Evolutionary conservation across 352 stramenopile genomes (phyloP).

Genomic region (Phytophthora vignae): DNA sequence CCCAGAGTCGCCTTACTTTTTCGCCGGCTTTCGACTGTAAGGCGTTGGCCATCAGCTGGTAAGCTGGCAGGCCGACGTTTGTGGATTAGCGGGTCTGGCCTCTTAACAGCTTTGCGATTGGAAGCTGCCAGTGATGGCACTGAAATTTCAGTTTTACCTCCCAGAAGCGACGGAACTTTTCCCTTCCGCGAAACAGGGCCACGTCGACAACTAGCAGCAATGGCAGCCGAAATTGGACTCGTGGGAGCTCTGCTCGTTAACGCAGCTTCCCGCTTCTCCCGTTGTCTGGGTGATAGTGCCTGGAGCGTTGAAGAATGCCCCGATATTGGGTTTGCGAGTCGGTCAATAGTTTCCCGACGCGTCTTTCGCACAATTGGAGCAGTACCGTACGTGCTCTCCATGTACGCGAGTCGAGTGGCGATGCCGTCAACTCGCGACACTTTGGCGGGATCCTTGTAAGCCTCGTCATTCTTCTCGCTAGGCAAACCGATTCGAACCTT

Average conservation of each 20-base stretch:
- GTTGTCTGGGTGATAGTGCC: conserved; percentile 62
- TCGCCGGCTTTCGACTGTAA: not conserved
- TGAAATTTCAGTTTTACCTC: conserved; percentile 3
- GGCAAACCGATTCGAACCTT: not conserved
- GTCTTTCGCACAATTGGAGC: conserved; percentile 49
- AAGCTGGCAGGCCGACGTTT: conserved; percentile 16
- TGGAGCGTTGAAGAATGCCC: conserved; percentile 71
- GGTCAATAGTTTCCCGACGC: conserved; percentile 65
- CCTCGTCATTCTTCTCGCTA: conserved; percentile 6
- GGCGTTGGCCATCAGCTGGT: not conserved
- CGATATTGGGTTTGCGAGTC: conserved; percentile 76
- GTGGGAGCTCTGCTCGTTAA: conserved; percentile 18
- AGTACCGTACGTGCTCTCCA: conserved; percentile 76
- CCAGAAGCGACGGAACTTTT: conserved; percentile 1
- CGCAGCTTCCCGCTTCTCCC: conserved; percentile 56
- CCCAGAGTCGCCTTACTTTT: conserved; percentile 19
- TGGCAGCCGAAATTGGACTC: conserved; percentile 26
- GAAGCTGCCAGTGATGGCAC: not conserved
- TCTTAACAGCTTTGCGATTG: conserved; percentile 20
- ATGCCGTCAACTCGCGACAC: not conserved
- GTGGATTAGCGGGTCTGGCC: conserved; percentile 27
- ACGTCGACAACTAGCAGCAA: conserved; percentile 23
- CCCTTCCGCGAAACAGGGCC: conserved; percentile 11
- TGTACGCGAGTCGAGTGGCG: conserved; percentile 51
- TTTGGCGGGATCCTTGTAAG: conserved; percentile 12